These are phyloP conservation scores for Torulaspora maleeae DNA, from an alignment of 805 yeast species.

Conservation along the genomic window DNA sequence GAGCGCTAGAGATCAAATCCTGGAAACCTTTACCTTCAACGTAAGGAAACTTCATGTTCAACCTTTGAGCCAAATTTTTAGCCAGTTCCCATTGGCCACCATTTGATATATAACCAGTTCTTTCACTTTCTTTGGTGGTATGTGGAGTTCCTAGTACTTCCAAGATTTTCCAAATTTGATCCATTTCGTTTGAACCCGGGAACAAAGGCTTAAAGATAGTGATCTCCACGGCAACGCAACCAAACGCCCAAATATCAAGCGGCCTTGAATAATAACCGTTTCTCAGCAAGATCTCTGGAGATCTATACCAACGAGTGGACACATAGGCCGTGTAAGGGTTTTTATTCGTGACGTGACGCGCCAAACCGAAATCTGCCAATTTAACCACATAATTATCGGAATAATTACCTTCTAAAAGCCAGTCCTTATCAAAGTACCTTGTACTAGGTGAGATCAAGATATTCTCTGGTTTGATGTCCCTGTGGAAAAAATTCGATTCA, in stretches of 20 bases:
- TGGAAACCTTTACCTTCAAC: constrained; percentile 48
- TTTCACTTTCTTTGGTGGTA: constrained; percentile 21
- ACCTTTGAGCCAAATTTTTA: constrained; percentile 42
- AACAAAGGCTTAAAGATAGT: constrained; percentile 73
- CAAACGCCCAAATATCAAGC: constrained; percentile 84
- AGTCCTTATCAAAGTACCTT: constrained; percentile 45
- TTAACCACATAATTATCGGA: constrained; percentile 54
- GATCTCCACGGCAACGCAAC: constrained; percentile 68
- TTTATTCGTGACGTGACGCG: constrained; percentile 52
- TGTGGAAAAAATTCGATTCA: constrained; percentile 52
- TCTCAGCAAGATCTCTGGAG: constrained; percentile 73
- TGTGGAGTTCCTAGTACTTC: constrained; percentile 71
- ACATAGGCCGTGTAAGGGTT: constrained; percentile 69
- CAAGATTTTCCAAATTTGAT: constrained; percentile 68
- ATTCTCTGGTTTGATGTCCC: constrained; percentile 94
- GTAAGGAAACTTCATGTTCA: constrained; percentile 56
- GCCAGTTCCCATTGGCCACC: constrained; percentile 80
- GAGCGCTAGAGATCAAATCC: constrained; percentile 44
- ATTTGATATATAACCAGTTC: constrained; percentile 38
- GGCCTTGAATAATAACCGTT: constrained; percentile 60
- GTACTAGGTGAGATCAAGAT: constrained; percentile 61
- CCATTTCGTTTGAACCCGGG: constrained; percentile 76
- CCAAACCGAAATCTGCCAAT: constrained; percentile 76
- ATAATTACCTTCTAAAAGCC: constrained; percentile 23
- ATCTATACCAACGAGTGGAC: constrained; percentile 81